Percentiles rank a stretch among this genome's conserved stretches.
Evolutionary conservation across 169 alveolate species (phyloP).

Genomic region (Perkinsus olseni): DNA sequence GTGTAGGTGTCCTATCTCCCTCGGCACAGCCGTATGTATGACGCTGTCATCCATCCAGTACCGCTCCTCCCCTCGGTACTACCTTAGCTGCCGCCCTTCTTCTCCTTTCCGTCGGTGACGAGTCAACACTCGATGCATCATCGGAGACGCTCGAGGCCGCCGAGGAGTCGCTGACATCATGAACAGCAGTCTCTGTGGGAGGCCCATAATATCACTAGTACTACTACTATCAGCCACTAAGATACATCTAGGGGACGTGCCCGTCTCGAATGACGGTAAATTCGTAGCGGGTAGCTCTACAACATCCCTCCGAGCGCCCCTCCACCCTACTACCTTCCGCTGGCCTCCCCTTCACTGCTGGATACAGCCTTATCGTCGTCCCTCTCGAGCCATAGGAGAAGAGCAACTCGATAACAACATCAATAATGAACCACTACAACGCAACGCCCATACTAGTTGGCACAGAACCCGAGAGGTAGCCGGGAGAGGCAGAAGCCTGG

Average conservation of each 20-base stretch:
- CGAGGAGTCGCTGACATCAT: neutral
- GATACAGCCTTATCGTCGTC: neutral
- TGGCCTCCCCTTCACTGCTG: neutral
- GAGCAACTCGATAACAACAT: neutral
- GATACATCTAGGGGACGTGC: too few relatives aligned
- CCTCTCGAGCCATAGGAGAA: neutral
- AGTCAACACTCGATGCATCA: neutral
- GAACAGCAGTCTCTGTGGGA: too few relatives aligned
- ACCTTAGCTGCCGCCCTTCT: neutral
- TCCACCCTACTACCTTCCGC: neutral
- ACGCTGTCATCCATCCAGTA: too few relatives aligned
- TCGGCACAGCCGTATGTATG: too few relatives aligned
- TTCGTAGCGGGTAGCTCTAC: too few relatives aligned
- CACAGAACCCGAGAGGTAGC: too few relatives aligned
- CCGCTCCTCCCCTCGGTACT: neutral
- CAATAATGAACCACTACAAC: too few relatives aligned
- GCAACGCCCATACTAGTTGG: too few relatives aligned
- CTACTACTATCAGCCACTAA: too few relatives aligned
- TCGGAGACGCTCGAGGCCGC: neutral
- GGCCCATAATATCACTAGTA: too few relatives aligned
- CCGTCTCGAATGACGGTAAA: too few relatives aligned
- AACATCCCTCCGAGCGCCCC: neutral
- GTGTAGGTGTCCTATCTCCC: neutral
- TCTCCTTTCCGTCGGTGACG: neutral
- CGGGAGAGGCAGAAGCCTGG: too few relatives aligned